phyloP scores from a whole-genome alignment of 2,329 filamentous ascomycete species.

The Fusarium floridanum region DNA sequence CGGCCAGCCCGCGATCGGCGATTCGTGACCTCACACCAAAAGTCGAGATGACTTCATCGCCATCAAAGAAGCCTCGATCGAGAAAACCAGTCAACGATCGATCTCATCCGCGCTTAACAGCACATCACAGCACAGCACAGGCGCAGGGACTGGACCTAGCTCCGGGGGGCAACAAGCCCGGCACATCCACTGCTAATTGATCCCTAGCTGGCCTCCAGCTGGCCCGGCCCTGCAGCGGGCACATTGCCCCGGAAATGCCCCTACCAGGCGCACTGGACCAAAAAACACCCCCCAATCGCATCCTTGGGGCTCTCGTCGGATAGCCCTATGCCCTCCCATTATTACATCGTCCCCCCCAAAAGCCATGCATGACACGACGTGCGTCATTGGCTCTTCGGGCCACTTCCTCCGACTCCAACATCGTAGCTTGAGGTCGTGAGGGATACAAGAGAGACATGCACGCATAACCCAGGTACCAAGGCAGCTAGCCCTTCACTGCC shows the following conservation, averaged over 20 bases:
- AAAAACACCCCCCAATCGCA: slow-evolving; percentile 7
- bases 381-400: slow-evolving; percentile 43
- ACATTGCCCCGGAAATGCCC: slow-evolving; percentile 8
- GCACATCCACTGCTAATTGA: slow-evolving; percentile 10
- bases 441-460: slow-evolving; percentile 15
- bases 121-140: not conserved
- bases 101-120: not conserved
- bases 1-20: slow-evolving; percentile 32
- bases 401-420: slow-evolving; percentile 36
- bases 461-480: slow-evolving; percentile 1
- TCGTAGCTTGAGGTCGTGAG: slow-evolving; percentile 7
- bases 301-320: slow-evolving; percentile 26
- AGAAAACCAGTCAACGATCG: slow-evolving; percentile 38
- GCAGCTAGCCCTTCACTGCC: not conserved
- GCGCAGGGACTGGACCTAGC: not conserved
- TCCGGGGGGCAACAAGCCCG: not conserved
- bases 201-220: not conserved
- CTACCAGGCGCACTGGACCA: slow-evolving; percentile 1
- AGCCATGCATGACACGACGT: slow-evolving; percentile 45
- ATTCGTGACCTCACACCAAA: slow-evolving; percentile 26
- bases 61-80: slow-evolving; percentile 33
- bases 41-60: slow-evolving; percentile 46
- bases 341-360: slow-evolving; percentile 12
- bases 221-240: slow-evolving; percentile 21
- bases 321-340: slow-evolving; percentile 27